Percentiles rank a stretch among this genome's conserved stretches.
Conservation (phyloP, 805 yeast genomes). For the Starmerella sirachaensis region DNA sequence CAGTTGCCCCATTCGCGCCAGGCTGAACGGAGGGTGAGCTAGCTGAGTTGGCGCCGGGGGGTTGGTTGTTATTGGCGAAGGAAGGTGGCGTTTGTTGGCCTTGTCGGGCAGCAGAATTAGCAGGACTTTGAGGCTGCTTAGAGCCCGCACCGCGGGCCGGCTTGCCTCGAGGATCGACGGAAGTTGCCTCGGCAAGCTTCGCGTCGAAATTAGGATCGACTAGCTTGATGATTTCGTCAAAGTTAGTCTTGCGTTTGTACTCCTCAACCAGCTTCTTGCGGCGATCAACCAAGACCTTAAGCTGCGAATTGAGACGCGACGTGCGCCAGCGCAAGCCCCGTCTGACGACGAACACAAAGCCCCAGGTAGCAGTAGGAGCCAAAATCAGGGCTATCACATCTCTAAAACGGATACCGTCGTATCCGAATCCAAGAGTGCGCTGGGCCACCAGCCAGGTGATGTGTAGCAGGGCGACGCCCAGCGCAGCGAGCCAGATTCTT, state of each 20-base stretch:
- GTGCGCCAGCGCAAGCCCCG: neutral
- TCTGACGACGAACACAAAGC: neutral
- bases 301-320: constrained; percentile 21
- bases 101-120: too few relatives aligned
- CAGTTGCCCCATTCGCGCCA: neutral
- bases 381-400: too few relatives aligned
- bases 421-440: too few relatives aligned
- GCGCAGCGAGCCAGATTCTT: too few relatives aligned
- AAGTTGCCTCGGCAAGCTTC: constrained; percentile 38
- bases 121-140: neutral
- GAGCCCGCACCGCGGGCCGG: constrained; percentile 32
- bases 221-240: constrained; percentile 61
- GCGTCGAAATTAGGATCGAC: constrained; percentile 58
- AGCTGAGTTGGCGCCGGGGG: too few relatives aligned
- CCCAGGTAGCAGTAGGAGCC: too few relatives aligned
- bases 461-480: too few relatives aligned
- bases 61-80: too few relatives aligned
- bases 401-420: too few relatives aligned
- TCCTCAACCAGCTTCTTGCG: constrained; percentile 51
- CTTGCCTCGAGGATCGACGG: constrained; percentile 17
- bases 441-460: too few relatives aligned
- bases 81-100: too few relatives aligned
- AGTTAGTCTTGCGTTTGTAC: constrained; percentile 60
- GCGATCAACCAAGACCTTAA: constrained; percentile 32
- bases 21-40: too few relatives aligned